Conservation (phyloP, 1,284 basidiomycete genomes). For the Ganoderma resinaceum region DNA sequence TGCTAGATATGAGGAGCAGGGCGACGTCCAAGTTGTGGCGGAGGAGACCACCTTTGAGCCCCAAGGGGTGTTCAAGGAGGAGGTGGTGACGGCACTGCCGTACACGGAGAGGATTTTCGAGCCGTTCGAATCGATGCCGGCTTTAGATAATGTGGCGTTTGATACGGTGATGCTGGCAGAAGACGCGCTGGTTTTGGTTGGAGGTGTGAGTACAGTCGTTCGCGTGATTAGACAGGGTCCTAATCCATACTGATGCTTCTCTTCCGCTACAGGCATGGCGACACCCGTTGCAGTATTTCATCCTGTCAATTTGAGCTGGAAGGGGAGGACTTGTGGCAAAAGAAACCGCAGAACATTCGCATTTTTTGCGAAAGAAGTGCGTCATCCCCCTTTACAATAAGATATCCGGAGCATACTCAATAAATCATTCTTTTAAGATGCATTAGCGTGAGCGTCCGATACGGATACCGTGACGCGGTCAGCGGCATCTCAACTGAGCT, state of each 20-base stretch:
- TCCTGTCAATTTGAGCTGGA: conserved; percentile 14
- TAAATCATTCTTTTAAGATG: background rate
- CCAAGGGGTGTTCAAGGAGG: conserved; percentile 42
- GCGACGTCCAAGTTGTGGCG: conserved; percentile 11
- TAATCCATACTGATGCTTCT: background rate
- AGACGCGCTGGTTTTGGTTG: conserved; percentile 58
- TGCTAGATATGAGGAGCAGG: background rate
- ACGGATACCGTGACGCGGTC: background rate
- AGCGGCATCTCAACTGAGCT: background rate
- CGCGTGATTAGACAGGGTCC: background rate
- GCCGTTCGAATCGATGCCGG: conserved; percentile 10
- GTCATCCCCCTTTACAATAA: background rate
- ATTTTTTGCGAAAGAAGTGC: background rate
- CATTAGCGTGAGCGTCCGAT: background rate
- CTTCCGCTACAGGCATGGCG: conserved; percentile 23
- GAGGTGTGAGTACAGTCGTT: conserved; percentile 43
- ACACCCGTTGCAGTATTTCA: conserved; percentile 40
- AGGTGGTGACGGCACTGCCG: conserved; percentile 53
- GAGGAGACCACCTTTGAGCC: conserved; percentile 25
- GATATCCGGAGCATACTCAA: background rate
- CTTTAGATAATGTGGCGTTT: conserved; percentile 28
- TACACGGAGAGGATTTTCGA: conserved; percentile 43
- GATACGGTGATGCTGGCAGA: conserved; percentile 58
- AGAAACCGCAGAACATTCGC: background rate
- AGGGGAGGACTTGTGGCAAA: too few relatives aligned